Evolutionary conservation across 2,329 filamentous ascomycete species (phyloP).

Genomic region (Xylariaceae sp.): DNA sequence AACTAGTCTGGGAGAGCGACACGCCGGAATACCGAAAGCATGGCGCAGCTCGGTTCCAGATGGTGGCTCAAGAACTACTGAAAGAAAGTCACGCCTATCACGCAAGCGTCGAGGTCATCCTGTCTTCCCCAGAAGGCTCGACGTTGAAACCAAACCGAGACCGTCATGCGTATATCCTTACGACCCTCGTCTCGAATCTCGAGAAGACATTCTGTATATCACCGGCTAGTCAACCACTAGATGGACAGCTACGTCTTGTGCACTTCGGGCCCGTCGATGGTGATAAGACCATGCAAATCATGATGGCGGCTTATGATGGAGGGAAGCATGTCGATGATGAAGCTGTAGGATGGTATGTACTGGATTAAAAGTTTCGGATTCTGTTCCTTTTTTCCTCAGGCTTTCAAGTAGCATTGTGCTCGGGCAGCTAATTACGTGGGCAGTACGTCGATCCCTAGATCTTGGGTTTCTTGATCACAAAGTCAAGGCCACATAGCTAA

Average conservation of each 20-base stretch:
- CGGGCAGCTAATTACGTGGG: too few relatives aligned
- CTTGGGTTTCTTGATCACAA: too few relatives aligned
- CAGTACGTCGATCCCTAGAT: too few relatives aligned
- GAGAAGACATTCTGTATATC: slow-evolving; percentile 81
- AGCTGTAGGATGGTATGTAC: too few relatives aligned
- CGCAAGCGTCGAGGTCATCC: slow-evolving; percentile 37
- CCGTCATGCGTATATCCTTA: slow-evolving; percentile 72
- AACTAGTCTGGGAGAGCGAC: slow-evolving; percentile 86
- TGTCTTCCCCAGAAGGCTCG: not conserved
- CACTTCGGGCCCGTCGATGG: slow-evolving; percentile 67
- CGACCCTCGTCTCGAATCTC: slow-evolving; percentile 73
- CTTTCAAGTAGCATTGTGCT: too few relatives aligned
- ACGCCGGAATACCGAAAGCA: slow-evolving; percentile 74
- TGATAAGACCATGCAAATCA: slow-evolving; percentile 69
- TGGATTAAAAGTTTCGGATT: too few relatives aligned
- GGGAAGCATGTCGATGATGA: slow-evolving; percentile 48
- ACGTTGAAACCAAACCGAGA: slow-evolving; percentile 12
- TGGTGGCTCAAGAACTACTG: slow-evolving; percentile 78
- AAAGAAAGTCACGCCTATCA: slow-evolving; percentile 48
- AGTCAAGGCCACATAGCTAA: too few relatives aligned
- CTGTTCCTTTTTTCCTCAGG: too few relatives aligned
- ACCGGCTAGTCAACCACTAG: slow-evolving; percentile 65
- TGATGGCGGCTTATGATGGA: slow-evolving; percentile 60
- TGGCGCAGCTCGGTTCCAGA: slow-evolving; percentile 74
- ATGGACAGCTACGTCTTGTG: slow-evolving; percentile 67